Conservation (phyloP, 1,139 yeast genomes). For the Candida dubliniensis region DNA sequence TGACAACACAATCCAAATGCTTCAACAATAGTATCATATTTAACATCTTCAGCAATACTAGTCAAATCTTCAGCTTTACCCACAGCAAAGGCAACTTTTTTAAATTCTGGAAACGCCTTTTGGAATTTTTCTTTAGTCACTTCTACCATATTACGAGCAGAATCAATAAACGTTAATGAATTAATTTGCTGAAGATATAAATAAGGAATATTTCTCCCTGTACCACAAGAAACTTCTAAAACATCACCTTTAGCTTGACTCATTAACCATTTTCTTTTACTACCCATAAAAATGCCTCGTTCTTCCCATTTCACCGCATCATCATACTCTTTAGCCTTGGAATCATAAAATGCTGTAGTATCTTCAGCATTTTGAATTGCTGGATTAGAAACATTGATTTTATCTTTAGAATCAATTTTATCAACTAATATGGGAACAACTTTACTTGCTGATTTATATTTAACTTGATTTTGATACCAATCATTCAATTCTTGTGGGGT, state of each 20-base stretch:
- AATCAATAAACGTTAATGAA: conserved; percentile 82
- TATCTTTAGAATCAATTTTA: conserved; percentile 10
- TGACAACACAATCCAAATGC: conserved; percentile 96
- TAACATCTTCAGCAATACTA: conserved; percentile 51
- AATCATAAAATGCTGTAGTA: conserved; percentile 80
- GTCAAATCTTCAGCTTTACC: conserved; percentile 90
- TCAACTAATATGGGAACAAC: conserved; percentile 31
- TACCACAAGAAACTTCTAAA: conserved; percentile 91
- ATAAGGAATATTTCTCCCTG: conserved; percentile 88
- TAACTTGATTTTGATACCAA: conserved; percentile 45
- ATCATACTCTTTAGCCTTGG: conserved; percentile 80
- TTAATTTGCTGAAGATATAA: conserved; percentile 58
- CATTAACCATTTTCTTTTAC: conserved; percentile 82
- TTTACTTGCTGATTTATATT: conserved; percentile 16
- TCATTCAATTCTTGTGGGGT: conserved; percentile 49
- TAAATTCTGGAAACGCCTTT: conserved; percentile 61
- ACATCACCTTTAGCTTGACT: conserved; percentile 81
- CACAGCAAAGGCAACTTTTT: conserved; percentile 79
- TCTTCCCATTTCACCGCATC: conserved; percentile 86
- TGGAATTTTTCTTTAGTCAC: conserved; percentile 75
- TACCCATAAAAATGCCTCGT: conserved; percentile 74
- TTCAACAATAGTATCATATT: conserved; percentile 89
- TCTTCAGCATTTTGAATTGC: conserved; percentile 68
- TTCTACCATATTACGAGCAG: conserved; percentile 83
- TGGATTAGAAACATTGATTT: conserved; percentile 30